Percentiles rank a stretch among this genome's conserved stretches.
These are phyloP conservation scores for Kazachstania viticola DNA, from an alignment of 805 yeast genomes.

Conservation along the genomic window DNA sequence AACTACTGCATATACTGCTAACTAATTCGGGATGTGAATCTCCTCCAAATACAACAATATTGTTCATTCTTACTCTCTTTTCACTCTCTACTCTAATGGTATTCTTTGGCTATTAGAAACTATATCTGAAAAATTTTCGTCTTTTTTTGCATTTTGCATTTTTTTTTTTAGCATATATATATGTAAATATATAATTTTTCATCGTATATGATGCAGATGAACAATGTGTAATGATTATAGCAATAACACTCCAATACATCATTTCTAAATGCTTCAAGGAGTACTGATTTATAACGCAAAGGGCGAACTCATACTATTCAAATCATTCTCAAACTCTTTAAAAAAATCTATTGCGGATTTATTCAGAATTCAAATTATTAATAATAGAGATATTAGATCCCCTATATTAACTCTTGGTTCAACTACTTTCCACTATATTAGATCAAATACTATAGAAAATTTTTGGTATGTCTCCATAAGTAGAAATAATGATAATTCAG, in stretches of 20 bases:
- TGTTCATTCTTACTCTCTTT: no score
- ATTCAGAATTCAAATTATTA: slow-evolving; percentile 83
- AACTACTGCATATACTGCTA: slow-evolving; percentile 58
- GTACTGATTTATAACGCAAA: slow-evolving; percentile 64
- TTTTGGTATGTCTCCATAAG: slow-evolving; percentile 85
- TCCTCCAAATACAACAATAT: slow-evolving; percentile 78
- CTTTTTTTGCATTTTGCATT: no score
- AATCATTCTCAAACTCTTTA: slow-evolving; percentile 62
- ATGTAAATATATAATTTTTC: no score
- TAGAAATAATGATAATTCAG: slow-evolving; percentile 78
- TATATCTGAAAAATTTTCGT: no score
- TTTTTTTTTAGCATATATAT: no score
- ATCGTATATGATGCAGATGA: no score
- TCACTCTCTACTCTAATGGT: no score
- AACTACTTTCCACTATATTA: slow-evolving; percentile 77
- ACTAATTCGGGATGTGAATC: slow-evolving; percentile 78
- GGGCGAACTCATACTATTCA: slow-evolving; percentile 76
- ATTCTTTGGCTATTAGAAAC: no score
- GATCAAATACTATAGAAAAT: slow-evolving; percentile 31
- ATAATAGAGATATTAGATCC: slow-evolving; percentile 41
- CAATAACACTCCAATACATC: no score
- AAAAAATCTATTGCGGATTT: slow-evolving; percentile 74
- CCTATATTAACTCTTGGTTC: slow-evolving; percentile 83
- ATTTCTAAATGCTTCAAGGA: slow-evolving; percentile 88
- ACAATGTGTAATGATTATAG: no score